Percentiles rank a stretch among this genome's conserved stretches.
Evolutionary conservation across 345 rosid genomes (phyloP).

Genomic region (Triadica sebifera): DNA sequence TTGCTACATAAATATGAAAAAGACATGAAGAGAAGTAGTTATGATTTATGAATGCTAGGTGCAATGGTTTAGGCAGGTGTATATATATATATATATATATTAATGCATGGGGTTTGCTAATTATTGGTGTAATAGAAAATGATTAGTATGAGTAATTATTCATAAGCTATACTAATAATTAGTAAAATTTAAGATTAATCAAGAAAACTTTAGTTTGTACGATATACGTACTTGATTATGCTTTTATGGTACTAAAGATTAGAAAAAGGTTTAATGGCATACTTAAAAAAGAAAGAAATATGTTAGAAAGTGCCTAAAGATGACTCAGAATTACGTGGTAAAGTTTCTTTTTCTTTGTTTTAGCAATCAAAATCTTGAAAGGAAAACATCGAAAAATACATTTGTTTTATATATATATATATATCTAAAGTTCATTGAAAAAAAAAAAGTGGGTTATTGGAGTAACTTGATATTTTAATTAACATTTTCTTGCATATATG

Average conservation of each 20-base stretch:
- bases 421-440: neutral
- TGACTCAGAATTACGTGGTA: slow-evolving; percentile 19
- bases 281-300: slow-evolving; percentile 15
- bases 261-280: slow-evolving; percentile 11
- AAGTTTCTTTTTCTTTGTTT: slow-evolving; percentile 19
- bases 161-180: neutral
- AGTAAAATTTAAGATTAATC: neutral
- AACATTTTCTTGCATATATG: neutral
- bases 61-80: neutral
- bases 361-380: neutral
- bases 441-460: neutral
- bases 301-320: slow-evolving; percentile 12
- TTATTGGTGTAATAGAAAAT: no score
- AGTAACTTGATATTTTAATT: neutral
- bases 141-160: neutral
- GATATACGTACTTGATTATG: neutral
- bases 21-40: neutral
- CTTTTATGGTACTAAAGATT: neutral
- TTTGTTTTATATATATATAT: neutral
- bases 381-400: neutral
- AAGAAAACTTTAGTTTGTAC: neutral
- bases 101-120: slow-evolving; percentile 1
- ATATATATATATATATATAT: no score
- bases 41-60: neutral
- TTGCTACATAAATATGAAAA: neutral